A percentile compares a stretch with the other conserved stretches of the same genome.
These are phyloP conservation scores for Raffaelea arxii DNA, from an alignment of 2,329 filamentous ascomycete genomes.

Conservation along the genomic window DNA sequence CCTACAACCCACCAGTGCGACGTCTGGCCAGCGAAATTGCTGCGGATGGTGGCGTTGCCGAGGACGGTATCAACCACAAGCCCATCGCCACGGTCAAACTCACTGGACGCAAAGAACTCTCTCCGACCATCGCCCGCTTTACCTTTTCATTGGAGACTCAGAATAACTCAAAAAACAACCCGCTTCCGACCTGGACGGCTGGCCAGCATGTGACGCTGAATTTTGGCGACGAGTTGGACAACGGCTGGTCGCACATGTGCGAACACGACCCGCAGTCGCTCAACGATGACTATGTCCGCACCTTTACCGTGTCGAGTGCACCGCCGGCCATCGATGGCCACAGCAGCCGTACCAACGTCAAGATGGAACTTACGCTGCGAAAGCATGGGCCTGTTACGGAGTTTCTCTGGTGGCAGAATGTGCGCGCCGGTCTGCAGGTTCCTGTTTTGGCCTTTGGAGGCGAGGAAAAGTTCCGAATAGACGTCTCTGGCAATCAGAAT, in stretches of 20 bases:
- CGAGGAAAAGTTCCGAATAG: slow-evolving; percentile 31
- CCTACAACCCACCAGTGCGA: slow-evolving; percentile 70
- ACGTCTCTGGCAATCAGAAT: slow-evolving; percentile 21
- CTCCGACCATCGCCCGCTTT: slow-evolving; percentile 59
- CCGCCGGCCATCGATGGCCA: slow-evolving; percentile 27
- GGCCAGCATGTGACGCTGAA: slow-evolving; percentile 74
- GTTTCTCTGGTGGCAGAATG: slow-evolving; percentile 51
- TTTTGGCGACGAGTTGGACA: slow-evolving; percentile 57
- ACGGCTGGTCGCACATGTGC: slow-evolving; percentile 75
- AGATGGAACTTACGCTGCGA: slow-evolving; percentile 63
- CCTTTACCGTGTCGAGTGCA: slow-evolving; percentile 67
- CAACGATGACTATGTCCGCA: slow-evolving; percentile 77
- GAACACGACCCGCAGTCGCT: slow-evolving; percentile 69
- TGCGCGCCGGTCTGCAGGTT: slow-evolving; percentile 44
- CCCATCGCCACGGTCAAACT: slow-evolving; percentile 40
- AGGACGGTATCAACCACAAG: not conserved
- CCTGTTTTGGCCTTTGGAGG: slow-evolving; percentile 68
- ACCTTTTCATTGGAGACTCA: slow-evolving; percentile 28
- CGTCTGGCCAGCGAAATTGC: slow-evolving; percentile 47
- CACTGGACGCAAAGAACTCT: slow-evolving; percentile 47
- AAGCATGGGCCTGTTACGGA: slow-evolving; percentile 60
- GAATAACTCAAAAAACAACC: not conserved
- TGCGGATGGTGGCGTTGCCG: slow-evolving; percentile 2
- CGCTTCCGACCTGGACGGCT: slow-evolving; percentile 40
- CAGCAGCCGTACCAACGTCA: slow-evolving; percentile 1